These are phyloP conservation scores for Cadophora luteo-olivacea DNA, from an alignment of 2,329 filamentous ascomycete species.

Conservation along the genomic window DNA sequence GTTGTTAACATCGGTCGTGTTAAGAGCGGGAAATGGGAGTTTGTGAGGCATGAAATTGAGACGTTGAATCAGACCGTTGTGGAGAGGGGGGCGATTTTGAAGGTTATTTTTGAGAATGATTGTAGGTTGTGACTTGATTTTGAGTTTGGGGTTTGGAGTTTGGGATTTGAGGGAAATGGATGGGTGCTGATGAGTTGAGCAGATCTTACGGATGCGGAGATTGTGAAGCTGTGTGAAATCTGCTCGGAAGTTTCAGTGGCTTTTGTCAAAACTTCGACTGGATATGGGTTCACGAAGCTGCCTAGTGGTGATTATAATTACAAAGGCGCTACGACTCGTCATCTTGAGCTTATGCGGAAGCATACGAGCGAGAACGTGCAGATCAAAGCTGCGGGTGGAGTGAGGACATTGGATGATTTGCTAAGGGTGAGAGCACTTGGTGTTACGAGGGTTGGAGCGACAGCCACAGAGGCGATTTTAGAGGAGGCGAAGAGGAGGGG, in stretches of 20 bases:
- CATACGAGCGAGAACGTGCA: slow-evolving; percentile 52
- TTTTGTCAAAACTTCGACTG: slow-evolving; percentile 67
- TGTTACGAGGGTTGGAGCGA: slow-evolving; percentile 61
- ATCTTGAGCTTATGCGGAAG: slow-evolving; percentile 61
- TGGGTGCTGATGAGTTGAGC: too few relatives aligned
- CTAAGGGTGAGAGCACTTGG: slow-evolving; percentile 60
- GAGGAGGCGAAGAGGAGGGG: slow-evolving; percentile 59
- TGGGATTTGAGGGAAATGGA: too few relatives aligned
- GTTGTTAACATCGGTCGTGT: slow-evolving; percentile 67
- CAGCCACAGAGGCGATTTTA: slow-evolving; percentile 60
- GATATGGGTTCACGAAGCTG: slow-evolving; percentile 66
- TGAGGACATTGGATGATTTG: slow-evolving; percentile 62
- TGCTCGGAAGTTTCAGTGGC: slow-evolving; percentile 58
- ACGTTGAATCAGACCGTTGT: slow-evolving; percentile 56
- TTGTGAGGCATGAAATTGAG: slow-evolving; percentile 59
- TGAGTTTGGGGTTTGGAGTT: too few relatives aligned
- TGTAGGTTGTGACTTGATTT: slow-evolving; percentile 40
- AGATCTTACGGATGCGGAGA: slow-evolving; percentile 54
- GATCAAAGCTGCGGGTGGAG: slow-evolving; percentile 64
- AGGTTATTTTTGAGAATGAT: slow-evolving; percentile 69
- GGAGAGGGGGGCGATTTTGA: slow-evolving; percentile 54
- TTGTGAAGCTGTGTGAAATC: slow-evolving; percentile 59
- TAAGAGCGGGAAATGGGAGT: slow-evolving; percentile 61
- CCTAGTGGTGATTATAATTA: slow-evolving; percentile 57
- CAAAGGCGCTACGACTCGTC: slow-evolving; percentile 56